Evolutionary conservation across 768 basidiomycete species (phyloP).

Genomic region (Russula earlei): DNA sequence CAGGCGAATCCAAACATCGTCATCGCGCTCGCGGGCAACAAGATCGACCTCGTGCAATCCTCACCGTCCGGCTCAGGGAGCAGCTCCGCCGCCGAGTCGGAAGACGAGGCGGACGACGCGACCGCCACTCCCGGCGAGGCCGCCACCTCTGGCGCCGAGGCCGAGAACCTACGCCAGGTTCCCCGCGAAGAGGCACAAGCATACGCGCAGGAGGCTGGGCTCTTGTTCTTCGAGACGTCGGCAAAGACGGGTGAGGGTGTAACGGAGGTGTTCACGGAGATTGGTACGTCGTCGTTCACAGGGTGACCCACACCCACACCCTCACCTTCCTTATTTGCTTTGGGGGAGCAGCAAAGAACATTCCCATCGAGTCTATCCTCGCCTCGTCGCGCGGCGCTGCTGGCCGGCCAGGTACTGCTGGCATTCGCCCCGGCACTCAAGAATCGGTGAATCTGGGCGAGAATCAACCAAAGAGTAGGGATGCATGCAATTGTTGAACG

Average conservation of each 20-base stretch:
- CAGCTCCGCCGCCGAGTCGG: conserved; percentile 50
- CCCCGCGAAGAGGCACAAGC: conserved; percentile 92
- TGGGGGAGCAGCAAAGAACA: conserved; percentile 55
- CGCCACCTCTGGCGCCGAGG: conserved; percentile 41
- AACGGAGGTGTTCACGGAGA: conserved; percentile 96
- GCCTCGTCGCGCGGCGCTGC: conserved; percentile 68
- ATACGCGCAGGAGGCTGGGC: conserved; percentile 89
- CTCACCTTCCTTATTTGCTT: not conserved
- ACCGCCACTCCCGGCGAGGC: conserved; percentile 73
- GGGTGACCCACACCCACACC: not conserved
- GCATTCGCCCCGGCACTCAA: conserved; percentile 42
- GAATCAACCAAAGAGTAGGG: conserved; percentile 55
- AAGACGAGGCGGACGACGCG: conserved; percentile 91
- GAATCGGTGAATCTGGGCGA: conserved; percentile 64
- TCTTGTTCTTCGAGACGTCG: conserved; percentile 95
- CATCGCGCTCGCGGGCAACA: conserved; percentile 97
- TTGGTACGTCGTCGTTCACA: conserved; percentile 48
- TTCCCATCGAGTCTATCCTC: conserved; percentile 89
- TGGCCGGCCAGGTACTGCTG: conserved; percentile 50
- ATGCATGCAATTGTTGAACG: conserved; percentile 72
- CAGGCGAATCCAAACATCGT: conserved; percentile 99
- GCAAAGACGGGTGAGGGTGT: conserved; percentile 96
- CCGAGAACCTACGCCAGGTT: conserved; percentile 79
- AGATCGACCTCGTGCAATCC: conserved; percentile 80
- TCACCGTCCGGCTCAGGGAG: conserved; percentile 42